Evolutionary conservation across 495 filamentous ascomycete genomes (phyloP).

Genomic region (Xylaria longipes): DNA sequence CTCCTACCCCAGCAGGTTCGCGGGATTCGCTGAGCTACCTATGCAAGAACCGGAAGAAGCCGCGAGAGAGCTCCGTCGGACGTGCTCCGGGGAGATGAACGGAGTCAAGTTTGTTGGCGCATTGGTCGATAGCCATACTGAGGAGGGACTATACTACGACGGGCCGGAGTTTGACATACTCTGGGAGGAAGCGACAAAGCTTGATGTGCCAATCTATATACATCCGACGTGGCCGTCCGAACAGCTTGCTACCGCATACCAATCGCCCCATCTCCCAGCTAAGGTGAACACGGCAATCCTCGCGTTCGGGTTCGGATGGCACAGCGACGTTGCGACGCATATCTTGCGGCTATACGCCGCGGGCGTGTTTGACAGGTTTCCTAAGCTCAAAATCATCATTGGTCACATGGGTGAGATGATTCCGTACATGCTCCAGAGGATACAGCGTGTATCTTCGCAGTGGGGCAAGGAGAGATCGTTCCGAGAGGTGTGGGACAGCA

Average conservation of each 20-base stretch:
- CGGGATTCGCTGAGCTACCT: slow-evolving; percentile 61
- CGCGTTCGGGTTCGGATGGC: slow-evolving; percentile 53
- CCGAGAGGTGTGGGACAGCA: slow-evolving; percentile 62
- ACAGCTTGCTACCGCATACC: slow-evolving; percentile 49
- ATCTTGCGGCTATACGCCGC: slow-evolving; percentile 43
- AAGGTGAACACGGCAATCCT: slow-evolving; percentile 45
- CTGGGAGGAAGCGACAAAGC: slow-evolving; percentile 55
- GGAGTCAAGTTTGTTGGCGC: slow-evolving; percentile 58
- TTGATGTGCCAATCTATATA: slow-evolving; percentile 65
- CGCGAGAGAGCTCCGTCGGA: slow-evolving; percentile 55
- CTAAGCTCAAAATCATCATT: slow-evolving; percentile 66
- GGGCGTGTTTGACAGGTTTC: slow-evolving; percentile 57
- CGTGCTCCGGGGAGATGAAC: slow-evolving; percentile 47
- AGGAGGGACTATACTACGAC: slow-evolving; percentile 57
- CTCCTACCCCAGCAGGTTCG: slow-evolving; percentile 53
- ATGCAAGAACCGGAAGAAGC: slow-evolving; percentile 54
- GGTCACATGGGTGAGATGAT: slow-evolving; percentile 71
- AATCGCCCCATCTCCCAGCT: slow-evolving; percentile 43
- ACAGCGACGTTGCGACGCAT: slow-evolving; percentile 54
- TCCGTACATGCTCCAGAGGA: slow-evolving; percentile 68
- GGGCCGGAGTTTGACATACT: slow-evolving; percentile 49
- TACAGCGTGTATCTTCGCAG: slow-evolving; percentile 58
- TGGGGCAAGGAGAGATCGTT: slow-evolving; percentile 59
- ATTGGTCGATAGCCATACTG: slow-evolving; percentile 59
- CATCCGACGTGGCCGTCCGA: slow-evolving; percentile 57